Evolutionary conservation across 176 grass and related monocot species (phyloP), one percentile per base, ranked within the genome.

Genomic region (Triticum urartu): DNA sequence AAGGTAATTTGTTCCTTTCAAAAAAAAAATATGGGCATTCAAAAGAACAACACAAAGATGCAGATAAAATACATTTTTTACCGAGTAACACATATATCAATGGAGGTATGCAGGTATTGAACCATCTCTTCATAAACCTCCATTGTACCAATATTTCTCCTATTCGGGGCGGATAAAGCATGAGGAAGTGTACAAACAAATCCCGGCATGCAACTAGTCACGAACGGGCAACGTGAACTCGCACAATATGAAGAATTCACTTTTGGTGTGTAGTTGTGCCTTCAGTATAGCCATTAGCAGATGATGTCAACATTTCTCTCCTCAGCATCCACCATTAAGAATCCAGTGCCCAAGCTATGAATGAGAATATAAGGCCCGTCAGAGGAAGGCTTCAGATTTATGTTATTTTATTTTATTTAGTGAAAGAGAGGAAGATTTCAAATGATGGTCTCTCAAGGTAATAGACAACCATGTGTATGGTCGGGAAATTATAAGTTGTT

Each of bases 361-460:
- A 68, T 68, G 8, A 17, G 33, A 65, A n/a, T 18, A 47, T 67
- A 81, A 48, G 34, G 1, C 52, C 15, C 48, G 33, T 61, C 38
- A 24, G 66, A 26, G n/a, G 14, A 70, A 36, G 9, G 36, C 43
- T 77, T 32, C 64, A 17, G 21, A 21, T 70, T 21, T 70, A 18
- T 21, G 33, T 70, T 4, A 20, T 38, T 70, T 70, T 38, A 36
- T 70, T 70, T 70, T 21, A 38, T 70, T 11, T 38, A 70, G 33
- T 70, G 33, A 21, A 70, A 70, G 28, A 70, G 67, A 70, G 33
- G 7, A 73, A 64, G 28, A n/a, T 69, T 63, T 62, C 21, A 47
- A 18, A 39, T 85, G 39, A 67, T 81, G 36, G 26, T 59, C 45
- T 78, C 54, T 47, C 26, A 59, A 61, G 71, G 45, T 81, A 79